Base-by-base conservation (phyloP, 1,284 basidiomycete species). In the Crucibulum cyathiforme region DNA sequence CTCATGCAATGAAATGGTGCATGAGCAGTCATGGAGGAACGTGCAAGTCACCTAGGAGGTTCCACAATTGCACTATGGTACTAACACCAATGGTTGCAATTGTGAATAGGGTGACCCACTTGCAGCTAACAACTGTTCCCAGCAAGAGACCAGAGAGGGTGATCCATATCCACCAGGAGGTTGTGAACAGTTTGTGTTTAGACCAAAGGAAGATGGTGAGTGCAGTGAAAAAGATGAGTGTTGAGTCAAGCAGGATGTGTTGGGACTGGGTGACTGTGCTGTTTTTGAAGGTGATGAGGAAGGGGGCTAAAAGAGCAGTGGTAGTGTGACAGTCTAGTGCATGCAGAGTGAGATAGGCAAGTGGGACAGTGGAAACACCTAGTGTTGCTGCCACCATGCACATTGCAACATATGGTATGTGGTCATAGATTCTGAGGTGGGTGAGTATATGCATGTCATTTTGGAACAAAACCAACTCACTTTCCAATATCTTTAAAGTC, bases 91-190 rank as follows among this genome's bases (percentile, higher is more conserved):
- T 80, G 5, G 96, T 97, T 7, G 96, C 95, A 67, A 99, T 95
- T n/a, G 96, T 99, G 79, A 99, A 98, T 37, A 99, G 82, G 7
- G 98, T 98, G 55, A 99, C 97, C 98, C 98, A 99, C 77, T 99
- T 99, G 80, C 94, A 96, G 70, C 90, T 93, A 48, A 93, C 87
- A 43, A 98, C 95, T 1, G 95, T 94, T 47, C 98, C 98, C 17
- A 99, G 88, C 0, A 90, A 88, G 17, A 96, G 80, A 39, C 98
- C 98, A 0, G 94, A 93, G 45, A 98, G 83, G n/a, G 85, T 78
- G 24, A 99, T 89, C 89, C 95, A 97, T 0, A 82, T 81, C 98
- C 98, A 99, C 97, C 98, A 99, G 3, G 80, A 76, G 7, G 85
- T 78, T 0, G 93, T 92, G 75, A 98, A 99, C 0, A 95, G 84